Conservation (phyloP, 2,329 filamentous ascomycete species). For the Penicillium sumatraense region DNA sequence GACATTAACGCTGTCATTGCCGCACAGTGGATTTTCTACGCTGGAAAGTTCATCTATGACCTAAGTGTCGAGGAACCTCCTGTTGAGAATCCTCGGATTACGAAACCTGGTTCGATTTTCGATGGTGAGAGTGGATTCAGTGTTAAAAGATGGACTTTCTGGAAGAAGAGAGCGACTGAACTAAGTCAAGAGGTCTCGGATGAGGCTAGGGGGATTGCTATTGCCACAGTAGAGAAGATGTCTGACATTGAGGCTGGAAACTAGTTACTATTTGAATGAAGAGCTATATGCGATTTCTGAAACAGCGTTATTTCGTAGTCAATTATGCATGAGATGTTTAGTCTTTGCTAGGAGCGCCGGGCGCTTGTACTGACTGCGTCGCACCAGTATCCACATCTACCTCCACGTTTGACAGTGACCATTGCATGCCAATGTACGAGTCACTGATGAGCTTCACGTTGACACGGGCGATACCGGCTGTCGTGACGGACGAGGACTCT, state of each 20-base stretch:
- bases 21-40: neutral
- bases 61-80: neutral
- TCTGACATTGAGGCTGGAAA: neutral
- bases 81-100: neutral
- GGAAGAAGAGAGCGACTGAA: neutral
- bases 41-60: neutral
- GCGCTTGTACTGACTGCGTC: conserved; percentile 23
- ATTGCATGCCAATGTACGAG: conserved; percentile 78
- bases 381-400: conserved; percentile 47
- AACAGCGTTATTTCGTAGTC: neutral
- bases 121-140: neutral
- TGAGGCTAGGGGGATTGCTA: neutral
- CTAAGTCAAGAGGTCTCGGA: neutral
- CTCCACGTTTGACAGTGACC: conserved; percentile 57
- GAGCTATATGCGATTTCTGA: too few relatives aligned
- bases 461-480: conserved; percentile 48
- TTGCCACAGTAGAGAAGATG: neutral
- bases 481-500: conserved; percentile 15
- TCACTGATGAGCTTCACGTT: conserved; percentile 83
- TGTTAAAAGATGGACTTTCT: neutral
- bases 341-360: conserved; percentile 20
- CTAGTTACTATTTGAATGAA: neutral
- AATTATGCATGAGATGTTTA: neutral
- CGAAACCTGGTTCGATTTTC: neutral
- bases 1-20: neutral